Conservation (phyloP, 345 rosid genomes). For the Eucalyptus marginata region DNA sequence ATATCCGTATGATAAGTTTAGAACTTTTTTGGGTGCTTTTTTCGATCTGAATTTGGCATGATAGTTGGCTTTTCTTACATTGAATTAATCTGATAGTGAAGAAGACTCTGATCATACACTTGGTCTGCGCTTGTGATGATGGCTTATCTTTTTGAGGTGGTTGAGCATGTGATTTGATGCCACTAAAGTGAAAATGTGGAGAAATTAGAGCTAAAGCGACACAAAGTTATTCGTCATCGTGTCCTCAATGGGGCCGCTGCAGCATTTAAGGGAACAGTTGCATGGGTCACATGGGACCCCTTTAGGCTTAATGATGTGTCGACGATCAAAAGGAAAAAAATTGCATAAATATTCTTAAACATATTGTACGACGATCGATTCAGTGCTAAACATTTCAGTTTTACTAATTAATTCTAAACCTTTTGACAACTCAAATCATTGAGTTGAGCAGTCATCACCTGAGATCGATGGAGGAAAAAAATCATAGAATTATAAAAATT, state of each 20-base stretch:
- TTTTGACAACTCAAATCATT: background rate
- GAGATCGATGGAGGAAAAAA: background rate
- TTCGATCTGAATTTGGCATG: background rate
- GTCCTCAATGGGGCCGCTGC: background rate
- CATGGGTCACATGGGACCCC: background rate
- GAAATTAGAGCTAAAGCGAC: background rate
- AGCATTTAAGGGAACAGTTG: background rate
- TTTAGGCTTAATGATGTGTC: background rate
- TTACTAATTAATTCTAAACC: background rate
- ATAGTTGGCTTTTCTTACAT: background rate
- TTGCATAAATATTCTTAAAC: no score
- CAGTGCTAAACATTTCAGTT: rapidly evolving
- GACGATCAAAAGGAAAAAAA: background rate
- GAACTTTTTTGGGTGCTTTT: rapidly evolving
- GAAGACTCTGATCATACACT: background rate
- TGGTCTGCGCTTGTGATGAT: background rate
- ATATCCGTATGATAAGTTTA: rapidly evolving
- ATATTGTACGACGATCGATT: no score
- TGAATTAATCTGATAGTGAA: background rate
- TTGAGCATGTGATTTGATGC: background rate
- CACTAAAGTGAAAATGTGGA: background rate
- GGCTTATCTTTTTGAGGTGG: background rate
- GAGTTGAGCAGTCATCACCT: background rate
- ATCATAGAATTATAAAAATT: background rate
- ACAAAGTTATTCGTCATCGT: background rate